Percentiles rank a stretch among this genome's conserved stretches.
Conservation (phyloP, 176 grass and related monocot genomes). For the Carex scoparia region DNA sequence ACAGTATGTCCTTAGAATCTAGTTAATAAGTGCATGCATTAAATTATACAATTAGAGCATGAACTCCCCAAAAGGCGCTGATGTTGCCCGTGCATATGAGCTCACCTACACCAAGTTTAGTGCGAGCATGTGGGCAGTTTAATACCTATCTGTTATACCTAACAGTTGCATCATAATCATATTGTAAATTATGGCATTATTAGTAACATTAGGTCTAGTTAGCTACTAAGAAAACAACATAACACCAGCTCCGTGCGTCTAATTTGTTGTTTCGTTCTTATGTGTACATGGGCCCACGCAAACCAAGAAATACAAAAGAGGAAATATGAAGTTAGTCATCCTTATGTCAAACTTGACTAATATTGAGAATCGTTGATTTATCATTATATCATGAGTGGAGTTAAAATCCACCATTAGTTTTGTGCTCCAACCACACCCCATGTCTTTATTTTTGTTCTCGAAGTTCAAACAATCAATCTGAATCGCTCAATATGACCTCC, state of each 20-base stretch:
- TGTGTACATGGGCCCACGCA: neutral
- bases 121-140: constrained; percentile 23
- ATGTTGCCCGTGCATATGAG: constrained; percentile 16
- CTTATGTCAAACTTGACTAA: neutral
- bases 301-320: neutral
- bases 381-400: neutral
- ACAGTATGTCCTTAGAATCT: neutral
- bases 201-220: constrained; percentile 23
- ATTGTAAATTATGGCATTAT: constrained; percentile 24
- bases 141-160: constrained; percentile 27
- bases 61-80: neutral
- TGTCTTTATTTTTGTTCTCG: no score
- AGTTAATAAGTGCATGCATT: neutral
- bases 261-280: constrained; percentile 12
- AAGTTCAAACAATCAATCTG: no score
- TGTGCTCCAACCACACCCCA: no score
- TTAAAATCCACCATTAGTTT: no score
- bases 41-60: constrained; percentile 9
- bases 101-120: constrained; percentile 9
- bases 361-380: neutral
- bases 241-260: constrained; percentile 16
- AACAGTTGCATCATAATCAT: constrained; percentile 14
- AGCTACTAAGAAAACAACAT: constrained; percentile 28
- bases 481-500: no score
- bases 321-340: neutral